phyloP scores from a whole-genome alignment of 441 rosid genomes.

The Pelargonium citronellum region DNA sequence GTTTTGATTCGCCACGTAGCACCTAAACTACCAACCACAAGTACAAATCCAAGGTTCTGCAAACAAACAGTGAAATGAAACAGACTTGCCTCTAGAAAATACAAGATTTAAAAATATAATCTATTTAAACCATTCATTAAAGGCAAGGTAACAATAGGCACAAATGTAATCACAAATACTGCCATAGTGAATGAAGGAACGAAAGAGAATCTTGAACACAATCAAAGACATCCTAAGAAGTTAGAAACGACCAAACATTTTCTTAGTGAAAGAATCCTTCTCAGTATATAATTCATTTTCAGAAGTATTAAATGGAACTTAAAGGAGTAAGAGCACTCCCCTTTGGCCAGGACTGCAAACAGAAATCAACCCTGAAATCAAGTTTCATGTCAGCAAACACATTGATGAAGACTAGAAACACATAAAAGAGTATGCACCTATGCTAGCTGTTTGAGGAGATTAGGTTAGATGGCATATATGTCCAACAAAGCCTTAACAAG shows the following conservation, averaged over 20 bases:
- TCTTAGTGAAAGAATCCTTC: background rate
- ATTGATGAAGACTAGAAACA: background rate
- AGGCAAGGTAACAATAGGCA: background rate
- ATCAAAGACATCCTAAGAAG: background rate
- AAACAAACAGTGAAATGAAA: no score
- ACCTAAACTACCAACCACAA: no score
- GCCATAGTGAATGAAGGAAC: background rate
- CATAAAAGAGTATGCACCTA: background rate
- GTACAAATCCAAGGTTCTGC: no score
- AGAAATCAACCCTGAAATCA: background rate
- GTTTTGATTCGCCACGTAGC: no score
- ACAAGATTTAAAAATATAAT: no score
- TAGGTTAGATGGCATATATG: background rate
- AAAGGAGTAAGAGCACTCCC: background rate
- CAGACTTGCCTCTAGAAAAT: no score
- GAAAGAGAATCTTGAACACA: background rate
- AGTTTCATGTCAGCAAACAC: background rate
- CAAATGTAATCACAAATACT: background rate
- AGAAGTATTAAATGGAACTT: background rate
- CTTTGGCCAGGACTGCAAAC: background rate
- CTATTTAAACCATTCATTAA: no score
- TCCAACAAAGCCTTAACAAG: background rate
- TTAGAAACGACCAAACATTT: background rate
- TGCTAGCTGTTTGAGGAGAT: background rate
- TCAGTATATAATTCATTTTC: background rate